phyloP scores from a whole-genome alignment of 2,329 filamentous ascomycete species.

The Calycina herbarum region DNA sequence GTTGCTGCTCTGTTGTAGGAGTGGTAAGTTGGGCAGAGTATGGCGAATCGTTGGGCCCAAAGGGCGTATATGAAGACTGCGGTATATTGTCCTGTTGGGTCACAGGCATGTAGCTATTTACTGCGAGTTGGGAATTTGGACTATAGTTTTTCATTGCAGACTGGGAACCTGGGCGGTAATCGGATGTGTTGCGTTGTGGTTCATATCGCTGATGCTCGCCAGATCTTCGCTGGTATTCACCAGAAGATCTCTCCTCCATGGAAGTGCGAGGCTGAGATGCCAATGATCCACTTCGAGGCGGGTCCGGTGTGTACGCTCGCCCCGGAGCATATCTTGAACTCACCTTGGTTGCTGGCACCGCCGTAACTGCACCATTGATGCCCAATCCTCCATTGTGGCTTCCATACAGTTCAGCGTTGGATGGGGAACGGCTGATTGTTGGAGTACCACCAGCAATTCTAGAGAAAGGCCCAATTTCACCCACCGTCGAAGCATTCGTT shows the following conservation, averaged over 20 bases:
- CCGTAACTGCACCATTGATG: slow-evolving; percentile 31
- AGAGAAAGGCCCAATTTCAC: slow-evolving; percentile 76
- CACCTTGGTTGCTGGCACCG: slow-evolving; percentile 26
- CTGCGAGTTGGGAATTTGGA: slow-evolving; percentile 33
- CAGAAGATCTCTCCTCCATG: slow-evolving; percentile 48
- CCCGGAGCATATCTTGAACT: slow-evolving; percentile 38
- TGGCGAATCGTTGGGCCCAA: slow-evolving; percentile 19
- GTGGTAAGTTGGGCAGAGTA: slow-evolving; percentile 22
- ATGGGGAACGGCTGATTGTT: slow-evolving; percentile 72
- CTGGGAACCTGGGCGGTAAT: slow-evolving; percentile 38
- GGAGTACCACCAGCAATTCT: slow-evolving; percentile 76
- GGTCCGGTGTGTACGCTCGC: slow-evolving; percentile 30
- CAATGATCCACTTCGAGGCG: slow-evolving; percentile 28
- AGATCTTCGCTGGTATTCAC: slow-evolving; percentile 43
- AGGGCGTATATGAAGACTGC: slow-evolving; percentile 28
- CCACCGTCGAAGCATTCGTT: slow-evolving; percentile 54
- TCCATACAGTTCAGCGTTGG: slow-evolving; percentile 68
- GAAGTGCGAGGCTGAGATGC: slow-evolving; percentile 41
- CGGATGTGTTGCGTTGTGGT: slow-evolving; percentile 43
- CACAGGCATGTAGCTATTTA: slow-evolving; percentile 32
- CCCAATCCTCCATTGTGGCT: slow-evolving; percentile 38
- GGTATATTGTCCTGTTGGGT: slow-evolving; percentile 22
- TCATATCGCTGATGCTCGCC: slow-evolving; percentile 47
- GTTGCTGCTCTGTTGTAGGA: slow-evolving; percentile 23
- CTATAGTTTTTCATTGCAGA: slow-evolving; percentile 34